phyloP scores from a whole-genome alignment of 768 basidiomycete genomes.

The Crepidotus variabilis region DNA sequence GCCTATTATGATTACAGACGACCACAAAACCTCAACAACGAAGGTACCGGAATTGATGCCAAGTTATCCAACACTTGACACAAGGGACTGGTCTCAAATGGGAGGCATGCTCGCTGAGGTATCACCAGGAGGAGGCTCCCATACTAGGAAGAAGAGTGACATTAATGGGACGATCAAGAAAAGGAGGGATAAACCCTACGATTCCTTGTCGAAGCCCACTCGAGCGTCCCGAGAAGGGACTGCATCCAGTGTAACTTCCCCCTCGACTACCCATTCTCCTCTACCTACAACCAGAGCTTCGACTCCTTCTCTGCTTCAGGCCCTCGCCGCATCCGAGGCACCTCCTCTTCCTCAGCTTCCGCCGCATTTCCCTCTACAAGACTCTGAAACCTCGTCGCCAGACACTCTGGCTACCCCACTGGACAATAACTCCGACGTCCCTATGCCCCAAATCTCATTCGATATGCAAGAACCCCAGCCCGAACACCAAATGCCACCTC shows the following conservation, averaged over 20 bases:
- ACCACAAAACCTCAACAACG: constrained; percentile 79
- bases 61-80: constrained; percentile 32
- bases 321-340: constrained; percentile 24
- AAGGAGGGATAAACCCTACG: constrained; percentile 72
- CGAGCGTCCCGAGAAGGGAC: constrained; percentile 51
- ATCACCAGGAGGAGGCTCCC: constrained; percentile 25
- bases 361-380: constrained; percentile 34
- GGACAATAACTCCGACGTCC: constrained; percentile 36
- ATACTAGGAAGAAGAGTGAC: constrained; percentile 51
- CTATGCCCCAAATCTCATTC: constrained; percentile 30
- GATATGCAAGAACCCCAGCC: constrained; percentile 11
- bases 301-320: constrained; percentile 35
- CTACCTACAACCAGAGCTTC: constrained; percentile 42
- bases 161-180: constrained; percentile 30
- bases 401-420: constrained; percentile 42
- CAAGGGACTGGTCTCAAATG: constrained; percentile 47
- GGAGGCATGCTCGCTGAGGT: constrained; percentile 22
- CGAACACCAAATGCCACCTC: constrained; percentile 7
- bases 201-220: constrained; percentile 43
- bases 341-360: constrained; percentile 21
- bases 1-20: constrained; percentile 98
- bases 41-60: constrained; percentile 29
- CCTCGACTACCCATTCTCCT: constrained; percentile 40
- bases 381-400: constrained; percentile 44
- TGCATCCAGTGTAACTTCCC: constrained; percentile 45